Evolutionary conservation across 2,329 filamentous ascomycete genomes (phyloP), one percentile per base, ranked within the genome.

Genomic region (Aurifilum marmelostoma): DNA sequence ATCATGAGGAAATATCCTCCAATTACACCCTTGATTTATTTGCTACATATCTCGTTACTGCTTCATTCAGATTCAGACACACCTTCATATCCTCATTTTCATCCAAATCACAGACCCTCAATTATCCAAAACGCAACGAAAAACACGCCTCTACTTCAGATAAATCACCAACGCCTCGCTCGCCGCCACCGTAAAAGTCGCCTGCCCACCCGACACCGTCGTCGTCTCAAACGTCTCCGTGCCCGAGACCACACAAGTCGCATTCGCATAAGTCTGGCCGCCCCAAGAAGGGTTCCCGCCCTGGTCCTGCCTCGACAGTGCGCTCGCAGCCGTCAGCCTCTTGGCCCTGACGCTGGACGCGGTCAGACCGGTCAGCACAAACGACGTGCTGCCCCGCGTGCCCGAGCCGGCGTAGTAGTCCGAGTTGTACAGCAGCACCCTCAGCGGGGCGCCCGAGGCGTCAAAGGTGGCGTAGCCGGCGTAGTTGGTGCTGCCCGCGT

Each of bases 151-250:
- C 34, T 50, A 76, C 71, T 82, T 72, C 63, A 86, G 70, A 74
- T 84, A 83, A 32, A 86, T 78, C 62, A 86, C 68, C 67, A 86
- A 73, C 6, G 83, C 84, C 73, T 87, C 84, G 8, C 81, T 81
- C 7, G 83, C 84, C 27, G 75, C 75, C 29, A 86, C 67, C 1
- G 75, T 77, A 65, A 84, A 81, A 0, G 77, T 82, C 1, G 77
- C 80, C 56, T 77, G 73, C 0, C 81, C 81, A n/a, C 73, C 74
- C 18, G 71, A 74, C 6, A 82, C 79, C 8, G 66, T 60, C 5
- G 74, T 69, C 8, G 71, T 77, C 74, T 84, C 83, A 47, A 75
- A 77, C 47, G 66, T 78, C 76, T 80, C 82, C 2, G 73, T 76
- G 0, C 84, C 84, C 1, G 73, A 73, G n/a, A 83, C 71, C 5